Percentiles rank a stretch among this genome's conserved stretches.
Conservation (phyloP, 768 basidiomycete genomes). For the Mrakia frigida region DNA sequence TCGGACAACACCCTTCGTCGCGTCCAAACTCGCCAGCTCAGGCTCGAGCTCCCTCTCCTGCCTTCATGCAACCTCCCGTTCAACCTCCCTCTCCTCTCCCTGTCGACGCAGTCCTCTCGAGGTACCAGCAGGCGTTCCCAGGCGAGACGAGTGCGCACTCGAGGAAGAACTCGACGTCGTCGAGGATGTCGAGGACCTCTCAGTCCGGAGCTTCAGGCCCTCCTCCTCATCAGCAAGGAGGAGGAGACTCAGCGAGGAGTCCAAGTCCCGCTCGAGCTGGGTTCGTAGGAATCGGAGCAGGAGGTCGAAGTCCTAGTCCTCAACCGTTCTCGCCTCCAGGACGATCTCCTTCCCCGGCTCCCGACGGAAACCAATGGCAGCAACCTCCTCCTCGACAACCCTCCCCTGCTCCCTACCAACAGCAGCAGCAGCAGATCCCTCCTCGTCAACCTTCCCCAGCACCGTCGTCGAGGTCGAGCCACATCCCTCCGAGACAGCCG, state of each 20-base stretch:
- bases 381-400: conserved; percentile 14
- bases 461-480: conserved; percentile 35
- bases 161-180: conserved; percentile 21
- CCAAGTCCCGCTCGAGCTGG: conserved; percentile 48
- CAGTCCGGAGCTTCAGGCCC: background rate
- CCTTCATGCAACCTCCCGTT: conserved; percentile 63
- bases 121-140: conserved; percentile 80
- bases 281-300: conserved; percentile 74
- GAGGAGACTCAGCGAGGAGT: background rate
- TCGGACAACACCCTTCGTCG: conserved; percentile 70
- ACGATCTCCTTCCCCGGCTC: conserved; percentile 18
- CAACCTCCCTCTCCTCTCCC: conserved; percentile 46
- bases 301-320: conserved; percentile 49
- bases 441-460: conserved; percentile 39
- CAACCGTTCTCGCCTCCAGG: conserved; percentile 36
- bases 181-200: conserved; percentile 19
- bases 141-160: conserved; percentile 54
- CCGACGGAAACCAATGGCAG: conserved; percentile 19
- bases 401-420: conserved; percentile 13
- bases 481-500: conserved; percentile 46
- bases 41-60: conserved; percentile 46
- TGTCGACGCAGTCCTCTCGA: conserved; percentile 65
- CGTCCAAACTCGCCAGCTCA: conserved; percentile 65
- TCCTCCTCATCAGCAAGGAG: background rate
- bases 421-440: conserved; percentile 43